These are phyloP conservation scores for Haematococcus lacustris DNA, from an alignment of 139 green algal species.

Conservation along the genomic window DNA sequence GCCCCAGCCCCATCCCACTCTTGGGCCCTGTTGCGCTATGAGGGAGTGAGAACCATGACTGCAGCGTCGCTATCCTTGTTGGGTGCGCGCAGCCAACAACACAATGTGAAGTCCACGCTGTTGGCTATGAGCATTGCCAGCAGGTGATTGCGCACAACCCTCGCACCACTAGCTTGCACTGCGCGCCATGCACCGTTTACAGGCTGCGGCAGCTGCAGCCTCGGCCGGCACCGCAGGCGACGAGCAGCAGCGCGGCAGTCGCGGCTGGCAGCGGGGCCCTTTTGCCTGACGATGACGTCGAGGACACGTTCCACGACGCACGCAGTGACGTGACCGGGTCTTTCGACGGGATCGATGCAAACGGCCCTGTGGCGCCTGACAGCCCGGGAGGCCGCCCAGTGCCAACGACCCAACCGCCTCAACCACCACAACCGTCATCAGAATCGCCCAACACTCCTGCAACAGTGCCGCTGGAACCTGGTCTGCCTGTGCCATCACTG, in stretches of 20 bases:
- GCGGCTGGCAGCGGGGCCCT: too few relatives aligned
- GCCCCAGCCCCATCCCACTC: neutral
- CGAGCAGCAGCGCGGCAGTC: too few relatives aligned
- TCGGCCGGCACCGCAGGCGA: too few relatives aligned
- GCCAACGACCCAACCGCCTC: neutral
- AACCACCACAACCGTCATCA: neutral
- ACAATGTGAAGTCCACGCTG: too few relatives aligned
- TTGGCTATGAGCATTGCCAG: too few relatives aligned
- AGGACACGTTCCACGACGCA: neutral
- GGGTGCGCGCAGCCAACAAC: neutral
- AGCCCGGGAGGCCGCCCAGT: neutral
- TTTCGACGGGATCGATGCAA: neutral
- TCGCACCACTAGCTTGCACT: too few relatives aligned
- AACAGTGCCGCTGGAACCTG: neutral
- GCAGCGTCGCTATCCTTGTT: neutral
- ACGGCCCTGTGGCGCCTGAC: neutral
- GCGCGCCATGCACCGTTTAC: too few relatives aligned
- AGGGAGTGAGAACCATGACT: neutral
- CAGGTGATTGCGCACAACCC: too few relatives aligned
- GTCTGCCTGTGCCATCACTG: neutral
- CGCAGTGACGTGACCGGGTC: too few relatives aligned
- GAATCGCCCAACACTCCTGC: neutral
- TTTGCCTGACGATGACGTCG: constrained; percentile 1
- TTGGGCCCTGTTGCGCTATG: neutral
- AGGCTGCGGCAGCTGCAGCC: too few relatives aligned